Percentiles rank a stretch among this genome's conserved stretches.
Evolutionary conservation across 257 asterid genomes (phyloP).

Genomic region (Agastache rugosa): DNA sequence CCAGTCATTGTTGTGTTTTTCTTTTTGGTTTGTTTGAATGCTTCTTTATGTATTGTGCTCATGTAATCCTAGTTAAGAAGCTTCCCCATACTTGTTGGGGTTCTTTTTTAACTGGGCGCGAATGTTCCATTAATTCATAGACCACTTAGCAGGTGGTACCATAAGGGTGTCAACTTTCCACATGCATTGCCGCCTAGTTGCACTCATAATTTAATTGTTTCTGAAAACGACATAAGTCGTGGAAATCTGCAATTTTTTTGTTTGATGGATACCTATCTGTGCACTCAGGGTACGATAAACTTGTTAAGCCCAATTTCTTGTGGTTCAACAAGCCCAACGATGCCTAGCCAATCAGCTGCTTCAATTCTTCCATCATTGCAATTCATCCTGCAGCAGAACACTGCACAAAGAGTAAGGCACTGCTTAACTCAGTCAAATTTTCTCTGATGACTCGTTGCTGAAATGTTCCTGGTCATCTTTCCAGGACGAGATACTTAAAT

Average conservation of each 20-base stretch:
- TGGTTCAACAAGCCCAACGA: slow-evolving; percentile 55
- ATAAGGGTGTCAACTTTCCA: background rate
- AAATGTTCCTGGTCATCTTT: slow-evolving; percentile 38
- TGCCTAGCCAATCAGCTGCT: slow-evolving; percentile 48
- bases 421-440: slow-evolving; percentile 28
- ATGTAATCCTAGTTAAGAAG: background rate
- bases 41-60: slow-evolving; percentile 18
- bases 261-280: slow-evolving; percentile 18
- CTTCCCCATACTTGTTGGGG: background rate
- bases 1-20: background rate
- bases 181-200: slow-evolving; percentile 18
- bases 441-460: slow-evolving; percentile 41
- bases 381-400: slow-evolving; percentile 71
- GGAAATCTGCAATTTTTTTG: background rate
- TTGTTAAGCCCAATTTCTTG: slow-evolving; percentile 49
- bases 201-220: background rate
- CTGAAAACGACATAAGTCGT: background rate
- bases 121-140: background rate
- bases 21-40: background rate
- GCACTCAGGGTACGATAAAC: slow-evolving; percentile 58
- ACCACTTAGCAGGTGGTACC: background rate
- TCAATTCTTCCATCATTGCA: slow-evolving; percentile 76
- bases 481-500: slow-evolving; percentile 74
- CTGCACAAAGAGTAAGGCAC: slow-evolving; percentile 68
- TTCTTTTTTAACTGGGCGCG: background rate